Conservation (phyloP, 202 grass and related monocot species). For the Elaeis oleifera region DNA sequence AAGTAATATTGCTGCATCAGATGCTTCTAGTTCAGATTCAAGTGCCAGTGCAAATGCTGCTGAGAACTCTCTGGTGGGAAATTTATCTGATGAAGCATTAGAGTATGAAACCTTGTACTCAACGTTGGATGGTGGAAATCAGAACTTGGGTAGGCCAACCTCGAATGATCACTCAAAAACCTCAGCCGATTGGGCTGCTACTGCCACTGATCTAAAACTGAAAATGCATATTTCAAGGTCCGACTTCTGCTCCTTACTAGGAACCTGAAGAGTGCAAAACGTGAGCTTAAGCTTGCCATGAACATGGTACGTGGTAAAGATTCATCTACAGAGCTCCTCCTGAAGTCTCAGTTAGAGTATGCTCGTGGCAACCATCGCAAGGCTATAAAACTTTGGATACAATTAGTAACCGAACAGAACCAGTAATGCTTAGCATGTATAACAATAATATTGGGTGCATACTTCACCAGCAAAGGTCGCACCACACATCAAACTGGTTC, state of each 20-base stretch:
- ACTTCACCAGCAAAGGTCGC: constrained; percentile 77
- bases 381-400: constrained; percentile 85
- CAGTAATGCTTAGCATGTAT: constrained; percentile 59
- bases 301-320: constrained; percentile 93
- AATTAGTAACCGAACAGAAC: constrained; percentile 68
- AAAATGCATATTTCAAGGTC: constrained; percentile 90
- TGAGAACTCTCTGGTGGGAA: constrained; percentile 44
- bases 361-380: constrained; percentile 84
- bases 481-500: constrained; percentile 61
- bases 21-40: constrained; percentile 48
- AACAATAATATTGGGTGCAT: constrained; percentile 96
- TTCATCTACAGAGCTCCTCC: constrained; percentile 75
- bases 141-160: constrained; percentile 45
- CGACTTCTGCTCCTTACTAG: constrained; percentile 72
- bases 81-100: constrained; percentile 62
- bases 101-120: constrained; percentile 91
- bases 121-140: constrained; percentile 55
- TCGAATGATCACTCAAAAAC: constrained; percentile 64
- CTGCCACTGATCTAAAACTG: constrained; percentile 74
- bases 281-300: constrained; percentile 96
- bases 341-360: constrained; percentile 97
- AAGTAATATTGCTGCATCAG: constrained; percentile 37
- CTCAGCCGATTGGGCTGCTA: constrained; percentile 65
- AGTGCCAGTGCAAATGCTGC: constrained; percentile 42
- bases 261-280: constrained; percentile 85